Percentiles rank a stretch among this genome's conserved stretches.
phyloP scores from a whole-genome alignment of 129 eudicot species.

The Centella asiatica region DNA sequence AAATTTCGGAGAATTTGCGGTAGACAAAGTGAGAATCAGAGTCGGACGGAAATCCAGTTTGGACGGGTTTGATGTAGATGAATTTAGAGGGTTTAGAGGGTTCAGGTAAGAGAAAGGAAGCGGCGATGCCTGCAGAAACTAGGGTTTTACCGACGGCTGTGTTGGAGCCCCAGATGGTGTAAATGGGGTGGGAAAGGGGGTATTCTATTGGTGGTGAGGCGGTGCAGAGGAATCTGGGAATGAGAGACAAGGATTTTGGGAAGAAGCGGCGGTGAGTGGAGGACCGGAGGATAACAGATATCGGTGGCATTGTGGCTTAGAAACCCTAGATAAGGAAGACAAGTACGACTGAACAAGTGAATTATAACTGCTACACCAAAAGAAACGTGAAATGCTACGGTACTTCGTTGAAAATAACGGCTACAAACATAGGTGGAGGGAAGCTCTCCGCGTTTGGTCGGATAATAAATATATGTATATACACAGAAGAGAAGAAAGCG shows the following conservation, averaged over 20 bases:
- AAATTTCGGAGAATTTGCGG: slow-evolving; percentile 41
- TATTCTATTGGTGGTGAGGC: slow-evolving; percentile 28
- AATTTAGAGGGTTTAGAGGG: slow-evolving; percentile 26
- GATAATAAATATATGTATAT: no score
- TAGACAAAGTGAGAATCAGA: slow-evolving; percentile 74
- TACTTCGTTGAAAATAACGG: no score
- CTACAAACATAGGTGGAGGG: no score
- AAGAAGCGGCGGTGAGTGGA: slow-evolving; percentile 29
- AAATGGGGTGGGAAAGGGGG: slow-evolving; percentile 86
- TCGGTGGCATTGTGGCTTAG: slow-evolving; percentile 20
- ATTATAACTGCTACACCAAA: no score
- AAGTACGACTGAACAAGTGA: no score
- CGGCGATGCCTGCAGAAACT: slow-evolving; percentile 76
- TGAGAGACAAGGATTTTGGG: slow-evolving; percentile 20
- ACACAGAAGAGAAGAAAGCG: no score
- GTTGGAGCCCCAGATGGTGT: slow-evolving; percentile 90
- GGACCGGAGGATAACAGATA: slow-evolving; percentile 18
- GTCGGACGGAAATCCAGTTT: slow-evolving; percentile 81
- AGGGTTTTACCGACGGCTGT: slow-evolving; percentile 97
- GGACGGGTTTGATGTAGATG: slow-evolving; percentile 74
- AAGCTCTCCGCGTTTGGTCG: no score
- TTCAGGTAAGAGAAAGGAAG: slow-evolving; percentile 40
- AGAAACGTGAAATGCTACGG: no score
- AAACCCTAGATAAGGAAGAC: no score
- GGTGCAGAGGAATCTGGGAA: slow-evolving; percentile 23